Conservation (phyloP, 306 rosid genomes). For the Dryas alaskensis region DNA sequence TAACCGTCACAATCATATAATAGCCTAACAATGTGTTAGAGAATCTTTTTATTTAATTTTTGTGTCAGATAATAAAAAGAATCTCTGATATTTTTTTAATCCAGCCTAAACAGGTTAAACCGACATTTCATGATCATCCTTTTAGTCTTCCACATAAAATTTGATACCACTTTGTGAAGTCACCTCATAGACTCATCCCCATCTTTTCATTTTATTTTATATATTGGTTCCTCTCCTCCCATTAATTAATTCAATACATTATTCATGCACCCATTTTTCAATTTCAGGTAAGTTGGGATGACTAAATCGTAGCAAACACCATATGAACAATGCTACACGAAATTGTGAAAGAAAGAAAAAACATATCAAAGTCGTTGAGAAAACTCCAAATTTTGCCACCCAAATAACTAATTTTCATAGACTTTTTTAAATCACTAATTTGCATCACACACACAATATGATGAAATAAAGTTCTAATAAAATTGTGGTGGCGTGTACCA, state of each 20-base stretch:
- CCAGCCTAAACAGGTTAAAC: neutral
- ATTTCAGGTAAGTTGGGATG: neutral
- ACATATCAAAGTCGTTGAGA: neutral
- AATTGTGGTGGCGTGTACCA: constrained; percentile 26
- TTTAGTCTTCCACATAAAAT: neutral
- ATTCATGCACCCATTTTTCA: neutral
- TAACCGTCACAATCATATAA: constrained; percentile 30
- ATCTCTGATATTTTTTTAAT: constrained; percentile 11
- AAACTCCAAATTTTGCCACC: neutral
- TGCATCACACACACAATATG: neutral
- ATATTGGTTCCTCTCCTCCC: neutral
- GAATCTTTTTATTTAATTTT: constrained; percentile 2
- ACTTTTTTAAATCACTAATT: neutral
- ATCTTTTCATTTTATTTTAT: neutral
- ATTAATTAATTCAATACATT: neutral
- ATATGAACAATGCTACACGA: constrained; percentile 13
- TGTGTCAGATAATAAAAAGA: constrained; percentile 15
- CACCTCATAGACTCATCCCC: constrained; percentile 9
- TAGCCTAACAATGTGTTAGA: neutral
- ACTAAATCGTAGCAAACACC: neutral
- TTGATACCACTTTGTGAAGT: constrained; percentile 22
- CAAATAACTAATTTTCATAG: constrained; percentile 16
- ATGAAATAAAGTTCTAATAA: neutral
- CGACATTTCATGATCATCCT: constrained; percentile 28
- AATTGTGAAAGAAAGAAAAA: constrained; percentile 4